phyloP scores from a whole-genome alignment of 2,329 filamentous ascomycete genomes.

The Hypoxylon sp. region DNA sequence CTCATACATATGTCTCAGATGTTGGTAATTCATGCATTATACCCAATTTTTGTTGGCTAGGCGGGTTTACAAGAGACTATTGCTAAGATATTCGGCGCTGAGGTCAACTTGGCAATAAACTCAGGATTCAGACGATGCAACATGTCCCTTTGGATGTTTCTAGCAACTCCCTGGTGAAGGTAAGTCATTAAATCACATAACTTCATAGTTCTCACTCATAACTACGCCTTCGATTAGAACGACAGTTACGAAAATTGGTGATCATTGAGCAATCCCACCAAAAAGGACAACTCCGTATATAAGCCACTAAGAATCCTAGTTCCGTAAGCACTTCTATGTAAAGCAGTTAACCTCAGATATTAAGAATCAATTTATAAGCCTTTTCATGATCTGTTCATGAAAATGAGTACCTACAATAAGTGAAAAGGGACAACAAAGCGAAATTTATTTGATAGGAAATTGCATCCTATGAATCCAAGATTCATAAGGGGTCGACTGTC shows the following conservation, averaged over 20 bases:
- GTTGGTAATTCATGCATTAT: conserved; percentile 2
- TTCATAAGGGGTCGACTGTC: no score
- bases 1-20: neutral
- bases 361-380: neutral
- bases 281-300: neutral
- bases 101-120: neutral
- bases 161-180: neutral
- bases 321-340: neutral
- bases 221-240: neutral
- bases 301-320: neutral
- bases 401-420: neutral
- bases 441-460: neutral
- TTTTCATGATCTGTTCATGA: neutral
- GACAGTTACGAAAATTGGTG: neutral
- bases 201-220: neutral
- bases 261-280: neutral
- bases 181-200: neutral
- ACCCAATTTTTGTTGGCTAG: neutral
- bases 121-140: neutral
- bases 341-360: neutral
- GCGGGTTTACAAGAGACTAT: neutral
- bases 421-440: no score
- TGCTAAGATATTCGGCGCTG: neutral
- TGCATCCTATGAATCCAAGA: no score
- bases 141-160: neutral